A percentile compares a stretch with the other conserved stretches of the same genome.
Evolutionary conservation across 1,139 yeast genomes (phyloP).

Genomic region (Magnusiomyces ingens): DNA sequence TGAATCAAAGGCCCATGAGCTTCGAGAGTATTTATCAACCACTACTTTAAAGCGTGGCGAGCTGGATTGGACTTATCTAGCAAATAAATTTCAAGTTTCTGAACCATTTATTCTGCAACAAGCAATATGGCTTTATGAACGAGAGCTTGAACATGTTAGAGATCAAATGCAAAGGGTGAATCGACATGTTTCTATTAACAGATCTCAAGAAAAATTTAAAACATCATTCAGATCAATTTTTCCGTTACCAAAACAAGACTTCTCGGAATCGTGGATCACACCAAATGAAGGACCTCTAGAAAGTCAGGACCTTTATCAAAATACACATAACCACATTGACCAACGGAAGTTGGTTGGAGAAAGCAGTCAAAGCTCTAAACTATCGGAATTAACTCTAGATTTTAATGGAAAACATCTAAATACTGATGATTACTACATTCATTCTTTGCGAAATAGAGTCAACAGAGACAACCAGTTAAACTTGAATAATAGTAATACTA

Average conservation of each 20-base stretch:
- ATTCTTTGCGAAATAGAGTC: too few relatives aligned
- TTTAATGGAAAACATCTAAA: too few relatives aligned
- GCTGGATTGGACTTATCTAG: conserved; percentile 28
- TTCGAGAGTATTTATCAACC: conserved; percentile 39
- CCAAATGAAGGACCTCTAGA: background rate
- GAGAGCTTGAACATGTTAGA: conserved; percentile 38
- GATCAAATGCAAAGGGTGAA: conserved; percentile 31
- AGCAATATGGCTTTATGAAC: conserved; percentile 43
- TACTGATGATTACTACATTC: too few relatives aligned
- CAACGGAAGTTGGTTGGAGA: background rate
- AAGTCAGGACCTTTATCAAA: background rate
- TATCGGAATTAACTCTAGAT: too few relatives aligned
- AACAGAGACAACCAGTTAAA: too few relatives aligned
- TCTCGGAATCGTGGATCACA: background rate
- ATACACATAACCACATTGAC: background rate
- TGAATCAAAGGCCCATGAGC: conserved; percentile 34
- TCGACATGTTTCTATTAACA: conserved; percentile 3
- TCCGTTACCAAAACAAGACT: background rate
- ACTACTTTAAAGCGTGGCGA: conserved; percentile 31
- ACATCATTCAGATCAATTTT: conserved; percentile 3
- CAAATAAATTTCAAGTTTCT: conserved; percentile 34
- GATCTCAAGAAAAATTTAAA: conserved; percentile 10
- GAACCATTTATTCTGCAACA: conserved; percentile 40
- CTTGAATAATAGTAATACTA: too few relatives aligned
- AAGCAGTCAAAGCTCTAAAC: background rate